These are phyloP conservation scores for Ustilago hordei DNA, from an alignment of 1,284 basidiomycete genomes.

Conservation along the genomic window DNA sequence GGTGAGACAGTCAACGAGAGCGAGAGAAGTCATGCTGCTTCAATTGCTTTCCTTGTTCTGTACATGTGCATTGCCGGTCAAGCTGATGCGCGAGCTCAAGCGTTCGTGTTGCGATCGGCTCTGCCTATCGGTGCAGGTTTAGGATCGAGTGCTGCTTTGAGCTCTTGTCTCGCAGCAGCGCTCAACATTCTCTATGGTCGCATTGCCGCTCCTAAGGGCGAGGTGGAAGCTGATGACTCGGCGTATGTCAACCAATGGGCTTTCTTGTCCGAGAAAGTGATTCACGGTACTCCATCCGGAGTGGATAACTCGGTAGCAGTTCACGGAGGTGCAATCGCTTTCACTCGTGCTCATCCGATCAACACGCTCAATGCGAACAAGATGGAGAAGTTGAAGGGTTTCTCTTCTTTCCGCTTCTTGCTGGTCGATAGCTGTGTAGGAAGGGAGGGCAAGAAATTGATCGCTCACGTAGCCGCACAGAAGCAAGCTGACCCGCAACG, in stretches of 20 bases:
- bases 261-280: conserved; percentile 93
- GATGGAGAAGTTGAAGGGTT: conserved; percentile 88
- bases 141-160: conserved; percentile 96
- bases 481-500: conserved; percentile 75
- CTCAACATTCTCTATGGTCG: conserved; percentile 74
- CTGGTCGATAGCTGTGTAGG: conserved; percentile 92
- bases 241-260: conserved; percentile 91
- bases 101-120: conserved; percentile 87
- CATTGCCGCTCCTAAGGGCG: conserved; percentile 73
- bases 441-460: conserved; percentile 92
- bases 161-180: conserved; percentile 84
- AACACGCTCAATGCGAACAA: conserved; percentile 74
- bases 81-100: conserved; percentile 77
- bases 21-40: conserved; percentile 74
- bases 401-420: conserved; percentile 76
- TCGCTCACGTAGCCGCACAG: conserved; percentile 84
- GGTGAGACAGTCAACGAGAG: conserved; percentile 53
- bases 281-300: conserved; percentile 97
- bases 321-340: conserved; percentile 91
- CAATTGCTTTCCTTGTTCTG: conserved; percentile 89
- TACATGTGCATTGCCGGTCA: conserved; percentile 83
- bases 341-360: conserved; percentile 82
- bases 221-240: conserved; percentile 71
- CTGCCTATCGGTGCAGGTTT: conserved; percentile 98
- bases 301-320: conserved; percentile 96